Conservation (phyloP, 129 eudicot genomes). For the Tagetes patula region DNA sequence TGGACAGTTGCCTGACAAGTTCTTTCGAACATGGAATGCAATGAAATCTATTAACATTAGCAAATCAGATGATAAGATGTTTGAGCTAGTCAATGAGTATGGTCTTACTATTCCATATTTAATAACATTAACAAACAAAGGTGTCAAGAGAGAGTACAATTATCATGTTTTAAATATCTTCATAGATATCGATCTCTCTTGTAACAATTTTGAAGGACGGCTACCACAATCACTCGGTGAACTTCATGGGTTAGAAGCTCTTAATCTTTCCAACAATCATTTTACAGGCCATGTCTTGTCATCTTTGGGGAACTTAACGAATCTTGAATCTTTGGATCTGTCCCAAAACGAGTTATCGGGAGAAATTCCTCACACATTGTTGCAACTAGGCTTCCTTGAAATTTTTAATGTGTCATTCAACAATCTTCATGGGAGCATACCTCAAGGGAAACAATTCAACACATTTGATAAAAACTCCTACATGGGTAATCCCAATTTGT, state of each 20-base stretch:
- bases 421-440: slow-evolving; percentile 26
- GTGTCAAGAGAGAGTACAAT: neutral
- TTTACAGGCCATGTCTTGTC: slow-evolving; percentile 4
- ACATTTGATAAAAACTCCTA: slow-evolving; percentile 23
- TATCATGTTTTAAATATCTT: neutral
- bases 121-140: slow-evolving; percentile 9
- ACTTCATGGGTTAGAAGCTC: slow-evolving; percentile 25
- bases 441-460: slow-evolving; percentile 10
- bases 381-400: slow-evolving; percentile 22
- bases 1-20: slow-evolving; percentile 17
- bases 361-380: slow-evolving; percentile 26
- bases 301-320: slow-evolving; percentile 14
- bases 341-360: slow-evolving; percentile 27
- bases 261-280: slow-evolving; percentile 38
- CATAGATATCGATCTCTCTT: slow-evolving; percentile 30
- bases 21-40: slow-evolving; percentile 19
- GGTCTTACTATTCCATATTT: neutral
- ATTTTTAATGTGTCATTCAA: slow-evolving; percentile 32
- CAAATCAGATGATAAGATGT: too few species aligned
- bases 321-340: slow-evolving; percentile 39
- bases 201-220: slow-evolving; percentile 30
- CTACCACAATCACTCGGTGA: slow-evolving; percentile 28
- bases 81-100: neutral
- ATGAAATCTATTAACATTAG: slow-evolving; percentile 16
- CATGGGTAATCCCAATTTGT: slow-evolving; percentile 14